Percentiles rank a stretch among this genome's conserved stretches.
phyloP scores from a whole-genome alignment of 2,329 filamentous ascomycete species.

The Colletotrichum sp. region DNA sequence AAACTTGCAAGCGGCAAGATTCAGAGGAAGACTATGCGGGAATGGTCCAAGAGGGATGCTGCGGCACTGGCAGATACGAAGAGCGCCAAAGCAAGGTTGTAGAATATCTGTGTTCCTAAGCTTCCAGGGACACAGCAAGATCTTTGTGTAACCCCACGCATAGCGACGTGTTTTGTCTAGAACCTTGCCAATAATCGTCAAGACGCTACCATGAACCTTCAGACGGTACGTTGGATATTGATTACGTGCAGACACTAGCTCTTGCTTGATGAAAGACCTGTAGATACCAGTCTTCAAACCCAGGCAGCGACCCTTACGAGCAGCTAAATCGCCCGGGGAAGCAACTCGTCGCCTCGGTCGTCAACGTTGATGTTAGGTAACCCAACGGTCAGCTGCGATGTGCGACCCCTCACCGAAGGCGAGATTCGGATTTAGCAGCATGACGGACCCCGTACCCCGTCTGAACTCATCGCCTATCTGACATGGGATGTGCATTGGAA shows the following conservation, averaged over 20 bases:
- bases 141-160: background rate
- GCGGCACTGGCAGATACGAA: slow-evolving; percentile 26
- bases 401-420: background rate
- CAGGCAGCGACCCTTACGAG: background rate
- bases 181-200: background rate
- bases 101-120: background rate
- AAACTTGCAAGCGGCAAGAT: slow-evolving; percentile 65
- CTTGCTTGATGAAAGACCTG: background rate
- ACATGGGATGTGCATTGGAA: background rate
- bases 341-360: background rate
- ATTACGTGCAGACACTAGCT: background rate
- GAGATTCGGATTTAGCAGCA: background rate
- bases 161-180: background rate
- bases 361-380: background rate
- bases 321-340: background rate
- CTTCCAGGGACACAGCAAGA: background rate
- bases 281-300: background rate
- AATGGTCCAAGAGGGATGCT: slow-evolving; percentile 62
- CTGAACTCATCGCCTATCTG: background rate
- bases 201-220: background rate
- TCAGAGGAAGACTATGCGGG: slow-evolving; percentile 58
- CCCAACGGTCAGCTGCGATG: background rate
- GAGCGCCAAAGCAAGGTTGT: slow-evolving; percentile 12
- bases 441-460: background rate
- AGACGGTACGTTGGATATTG: background rate